A percentile compares a stretch with the other conserved stretches of the same genome.
These are phyloP conservation scores for Litchi chinensis DNA, from an alignment of 345 rosid genomes.

Conservation along the genomic window DNA sequence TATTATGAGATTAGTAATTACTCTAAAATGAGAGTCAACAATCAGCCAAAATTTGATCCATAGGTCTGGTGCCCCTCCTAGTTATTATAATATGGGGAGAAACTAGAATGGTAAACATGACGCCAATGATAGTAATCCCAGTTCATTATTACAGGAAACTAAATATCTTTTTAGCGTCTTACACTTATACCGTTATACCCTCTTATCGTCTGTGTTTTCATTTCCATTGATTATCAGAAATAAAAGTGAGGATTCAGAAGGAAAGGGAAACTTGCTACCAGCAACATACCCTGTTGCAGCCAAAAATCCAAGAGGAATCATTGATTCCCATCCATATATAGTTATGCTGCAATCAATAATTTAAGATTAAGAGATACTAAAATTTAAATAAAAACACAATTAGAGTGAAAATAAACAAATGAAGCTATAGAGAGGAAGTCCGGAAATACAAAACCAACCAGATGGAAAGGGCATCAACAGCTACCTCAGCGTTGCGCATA, in stretches of 20 bases:
- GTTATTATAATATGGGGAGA: not conserved
- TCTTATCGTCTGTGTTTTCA: not conserved
- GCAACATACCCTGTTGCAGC: constrained; percentile 60
- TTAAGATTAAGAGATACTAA: not conserved
- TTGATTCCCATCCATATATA: constrained; percentile 56
- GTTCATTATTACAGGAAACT: not conserved
- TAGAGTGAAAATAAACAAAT: not conserved
- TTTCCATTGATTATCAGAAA: not conserved
- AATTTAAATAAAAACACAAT: not conserved
- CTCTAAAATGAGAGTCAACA: not conserved
- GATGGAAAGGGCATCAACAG: constrained; percentile 58
- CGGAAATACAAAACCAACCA: constrained; percentile 34
- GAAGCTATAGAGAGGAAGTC: not conserved
- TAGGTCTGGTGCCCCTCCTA: not conserved
- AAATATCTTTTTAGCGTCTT: not conserved
- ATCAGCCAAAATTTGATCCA: not conserved
- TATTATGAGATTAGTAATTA: not conserved
- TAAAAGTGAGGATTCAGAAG: not conserved
- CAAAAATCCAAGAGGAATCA: constrained; percentile 64
- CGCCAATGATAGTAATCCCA: not conserved
- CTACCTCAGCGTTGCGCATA: constrained; percentile 43
- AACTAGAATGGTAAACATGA: not conserved
- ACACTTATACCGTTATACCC: not conserved
- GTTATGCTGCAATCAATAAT: constrained; percentile 37
- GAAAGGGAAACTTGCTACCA: not conserved